Base-by-base conservation (phyloP, 2,329 filamentous ascomycete species). In the Diaporthe sp. region DNA sequence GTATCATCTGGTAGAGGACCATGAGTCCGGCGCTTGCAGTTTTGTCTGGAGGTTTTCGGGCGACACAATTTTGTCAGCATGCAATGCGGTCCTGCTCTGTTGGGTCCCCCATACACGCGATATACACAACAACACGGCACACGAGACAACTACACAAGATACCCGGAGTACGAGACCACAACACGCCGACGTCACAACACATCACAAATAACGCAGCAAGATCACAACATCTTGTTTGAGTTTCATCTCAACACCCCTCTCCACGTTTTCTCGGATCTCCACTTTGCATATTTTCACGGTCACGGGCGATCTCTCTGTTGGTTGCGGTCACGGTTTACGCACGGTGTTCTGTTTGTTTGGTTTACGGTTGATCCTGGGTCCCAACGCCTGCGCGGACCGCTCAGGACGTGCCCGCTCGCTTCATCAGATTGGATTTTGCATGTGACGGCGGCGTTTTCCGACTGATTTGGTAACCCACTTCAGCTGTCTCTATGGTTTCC, bases 141-240 rank as follows among this genome's bases (percentile, higher is more conserved):
- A 53, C 73, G 61, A 77, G 75, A 75, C 72, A 55, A 76, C 68
- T 62, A 71, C 67, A 76, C 73, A 78, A 76, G 79, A 80, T 80
- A 79, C 79, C 79, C 79, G 78, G 79, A 79, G 79, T 72, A 61
- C 74, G 74, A 78, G 77, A 77, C 67, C 46, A 68, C 46, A 68
- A 53, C 62, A 37, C 44, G 19, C 25, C 62, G 53, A 55, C 31
- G 42, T 39, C 73, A 61, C 65, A 75, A 76, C 74, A 72, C 70
- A 51, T 28, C 15, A 72, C 34, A 22, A 4, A 72, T 44, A 71
- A 58, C 44, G 51, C 39, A 49, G 51, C 68, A n/a, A 34, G 51
- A 46, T 61, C 70, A 55, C 65, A 70, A 70, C 75, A 46, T 49
- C 42, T 51, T 51, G 53, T 5, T 22, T 51, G 34, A 46, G 46